Conservation (phyloP, 1,284 basidiomycete genomes). For the Fomitopsis betulina region DNA sequence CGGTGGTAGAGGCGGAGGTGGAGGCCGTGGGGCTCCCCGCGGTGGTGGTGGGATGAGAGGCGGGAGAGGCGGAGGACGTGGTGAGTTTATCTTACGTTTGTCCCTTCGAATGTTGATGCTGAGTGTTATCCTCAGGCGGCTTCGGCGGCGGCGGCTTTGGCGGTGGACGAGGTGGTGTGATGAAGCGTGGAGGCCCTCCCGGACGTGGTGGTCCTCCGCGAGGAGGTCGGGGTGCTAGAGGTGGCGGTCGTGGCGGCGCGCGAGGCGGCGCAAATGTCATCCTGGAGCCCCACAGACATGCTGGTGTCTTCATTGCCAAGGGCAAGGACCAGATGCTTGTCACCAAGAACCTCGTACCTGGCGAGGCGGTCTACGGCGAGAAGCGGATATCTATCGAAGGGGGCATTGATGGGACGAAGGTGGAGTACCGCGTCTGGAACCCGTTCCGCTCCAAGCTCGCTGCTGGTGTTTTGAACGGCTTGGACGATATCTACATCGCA, state of each 20-base stretch:
- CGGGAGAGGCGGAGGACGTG: constrained; percentile 26
- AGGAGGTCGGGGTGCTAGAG: constrained; percentile 43
- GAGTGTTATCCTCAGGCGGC: background rate
- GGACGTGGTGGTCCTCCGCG: constrained; percentile 38
- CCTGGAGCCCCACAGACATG: constrained; percentile 93
- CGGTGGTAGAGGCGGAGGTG: constrained; percentile 25
- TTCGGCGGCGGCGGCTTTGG: constrained; percentile 39
- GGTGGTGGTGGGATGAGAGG: constrained; percentile 19
- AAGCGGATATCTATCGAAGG: constrained; percentile 89
- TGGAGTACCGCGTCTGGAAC: constrained; percentile 99
- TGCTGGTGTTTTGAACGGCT: constrained; percentile 93
- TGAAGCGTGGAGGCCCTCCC: constrained; percentile 35
- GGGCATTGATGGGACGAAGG: constrained; percentile 79
- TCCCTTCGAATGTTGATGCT: background rate
- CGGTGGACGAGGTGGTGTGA: constrained; percentile 32
- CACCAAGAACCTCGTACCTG: constrained; percentile 96
- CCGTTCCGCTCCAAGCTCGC: constrained; percentile 98
- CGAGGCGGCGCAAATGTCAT: constrained; percentile 83
- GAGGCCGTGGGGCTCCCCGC: constrained; percentile 21
- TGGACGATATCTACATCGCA: constrained; percentile 91
- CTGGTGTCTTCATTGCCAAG: constrained; percentile 92
- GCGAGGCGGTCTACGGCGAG: constrained; percentile 98
- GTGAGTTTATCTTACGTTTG: constrained; percentile 6
- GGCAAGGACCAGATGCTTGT: constrained; percentile 97
- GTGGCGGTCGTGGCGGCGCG: constrained; percentile 59